phyloP scores from a whole-genome alignment of 2,329 filamentous ascomycete species.

The Leptosphaerulina australis region DNA sequence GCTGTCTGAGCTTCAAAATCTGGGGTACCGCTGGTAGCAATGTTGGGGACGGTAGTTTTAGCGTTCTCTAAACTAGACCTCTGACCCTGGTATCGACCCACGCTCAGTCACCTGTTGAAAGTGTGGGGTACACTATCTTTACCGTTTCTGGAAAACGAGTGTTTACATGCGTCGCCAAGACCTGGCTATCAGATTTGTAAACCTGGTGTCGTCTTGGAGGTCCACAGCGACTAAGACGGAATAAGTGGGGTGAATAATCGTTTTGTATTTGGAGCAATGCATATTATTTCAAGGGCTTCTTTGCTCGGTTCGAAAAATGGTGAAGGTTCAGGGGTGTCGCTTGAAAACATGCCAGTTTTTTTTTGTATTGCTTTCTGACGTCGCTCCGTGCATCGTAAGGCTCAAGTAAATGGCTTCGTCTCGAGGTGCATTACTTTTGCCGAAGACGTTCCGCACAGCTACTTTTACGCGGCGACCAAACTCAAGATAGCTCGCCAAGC shows the following conservation, averaged over 20 bases:
- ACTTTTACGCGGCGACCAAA: constrained; percentile 5
- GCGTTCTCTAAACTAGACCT: background rate
- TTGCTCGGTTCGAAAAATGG: too few relatives aligned
- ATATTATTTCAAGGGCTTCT: too few relatives aligned
- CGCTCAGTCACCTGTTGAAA: constrained; percentile 5
- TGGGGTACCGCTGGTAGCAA: constrained; percentile 20
- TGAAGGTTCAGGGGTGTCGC: background rate
- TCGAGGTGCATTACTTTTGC: constrained; percentile 2
- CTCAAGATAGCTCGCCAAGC: constrained; percentile 4
- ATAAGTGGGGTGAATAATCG: background rate
- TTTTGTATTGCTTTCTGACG: background rate
- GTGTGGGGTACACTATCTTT: constrained; percentile 3
- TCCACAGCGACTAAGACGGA: background rate
- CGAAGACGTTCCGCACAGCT: constrained; percentile 2
- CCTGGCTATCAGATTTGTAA: background rate
- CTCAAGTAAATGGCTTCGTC: constrained; percentile 2
- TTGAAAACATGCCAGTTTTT: background rate
- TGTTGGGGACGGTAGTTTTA: constrained; percentile 3
- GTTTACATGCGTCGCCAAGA: constrained; percentile 10
- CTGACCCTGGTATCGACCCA: background rate
- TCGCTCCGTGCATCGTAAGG: background rate
- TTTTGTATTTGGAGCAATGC: background rate
- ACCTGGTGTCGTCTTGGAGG: background rate
- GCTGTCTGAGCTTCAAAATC: constrained; percentile 2
- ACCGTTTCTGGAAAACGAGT: background rate